Evolutionary conservation across 805 yeast species (phyloP).

Genomic region (Ogataea thermomethanolica): DNA sequence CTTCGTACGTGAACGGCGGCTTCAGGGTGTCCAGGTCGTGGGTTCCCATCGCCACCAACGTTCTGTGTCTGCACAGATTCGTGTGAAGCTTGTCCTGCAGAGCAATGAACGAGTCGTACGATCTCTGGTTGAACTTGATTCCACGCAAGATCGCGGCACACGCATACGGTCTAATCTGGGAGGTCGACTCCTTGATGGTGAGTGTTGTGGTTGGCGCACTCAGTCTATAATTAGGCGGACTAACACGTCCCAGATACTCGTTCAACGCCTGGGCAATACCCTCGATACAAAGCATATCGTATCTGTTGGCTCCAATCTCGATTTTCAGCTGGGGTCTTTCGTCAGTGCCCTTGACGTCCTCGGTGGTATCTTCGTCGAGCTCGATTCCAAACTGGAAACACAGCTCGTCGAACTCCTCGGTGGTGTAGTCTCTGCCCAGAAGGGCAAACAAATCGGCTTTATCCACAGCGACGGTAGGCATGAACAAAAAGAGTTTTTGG

Average conservation of each 20-base stretch:
- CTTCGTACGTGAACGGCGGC: slow-evolving; percentile 81
- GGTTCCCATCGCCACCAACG: slow-evolving; percentile 97
- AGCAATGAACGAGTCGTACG: slow-evolving; percentile 91
- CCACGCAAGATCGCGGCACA: slow-evolving; percentile 92
- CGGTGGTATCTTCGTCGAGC: slow-evolving; percentile 95
- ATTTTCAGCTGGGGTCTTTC: slow-evolving; percentile 96
- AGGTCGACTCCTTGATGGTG: slow-evolving; percentile 73
- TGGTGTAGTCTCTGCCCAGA: slow-evolving; percentile 65
- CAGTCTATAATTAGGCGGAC: slow-evolving; percentile 65
- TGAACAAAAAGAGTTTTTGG: slow-evolving; percentile 28
- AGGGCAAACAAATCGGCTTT: slow-evolving; percentile 86
- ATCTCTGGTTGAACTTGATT: slow-evolving; percentile 73
- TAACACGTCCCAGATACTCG: slow-evolving; percentile 72
- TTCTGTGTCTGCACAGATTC: slow-evolving; percentile 94
- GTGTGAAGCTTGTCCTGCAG: slow-evolving; percentile 95
- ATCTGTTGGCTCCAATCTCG: slow-evolving; percentile 97
- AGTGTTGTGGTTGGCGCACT: slow-evolving; percentile 60
- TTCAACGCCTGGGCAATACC: slow-evolving; percentile 95
- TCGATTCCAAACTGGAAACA: slow-evolving; percentile 98
- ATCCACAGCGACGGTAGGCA: slow-evolving; percentile 98
- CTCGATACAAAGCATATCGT: slow-evolving; percentile 96
- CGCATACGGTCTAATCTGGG: slow-evolving; percentile 81
- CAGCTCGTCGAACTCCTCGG: slow-evolving; percentile 92
- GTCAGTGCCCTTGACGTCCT: slow-evolving; percentile 60
- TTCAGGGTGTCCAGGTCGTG: slow-evolving; percentile 82